Evolutionary conservation across 106 monocot genomes (phyloP).

Genomic region (Triglochin maritima): DNA sequence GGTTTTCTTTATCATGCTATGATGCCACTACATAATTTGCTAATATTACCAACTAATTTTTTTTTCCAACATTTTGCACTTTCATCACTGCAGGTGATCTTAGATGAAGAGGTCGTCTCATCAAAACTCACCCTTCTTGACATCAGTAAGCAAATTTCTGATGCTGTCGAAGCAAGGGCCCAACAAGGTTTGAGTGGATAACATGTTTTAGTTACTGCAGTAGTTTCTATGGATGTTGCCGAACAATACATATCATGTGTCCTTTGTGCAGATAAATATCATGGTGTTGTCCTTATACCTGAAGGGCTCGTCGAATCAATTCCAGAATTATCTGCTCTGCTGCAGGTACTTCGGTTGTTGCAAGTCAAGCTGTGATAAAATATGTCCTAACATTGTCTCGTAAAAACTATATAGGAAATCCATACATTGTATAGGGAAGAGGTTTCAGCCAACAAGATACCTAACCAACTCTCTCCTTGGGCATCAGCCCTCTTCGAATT

Average conservation of each 20-base stretch:
- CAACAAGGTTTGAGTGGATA: conserved; percentile 36
- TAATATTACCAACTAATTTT: not conserved
- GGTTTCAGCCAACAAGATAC: conserved; percentile 49
- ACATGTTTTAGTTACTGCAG: no score
- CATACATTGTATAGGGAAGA: conserved; percentile 67
- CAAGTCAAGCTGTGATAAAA: not conserved
- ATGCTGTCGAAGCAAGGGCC: conserved; percentile 83
- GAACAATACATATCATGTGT: not conserved
- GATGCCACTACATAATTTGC: no score
- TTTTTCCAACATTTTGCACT: not conserved
- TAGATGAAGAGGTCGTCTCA: conserved; percentile 77
- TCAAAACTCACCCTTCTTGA: conserved; percentile 88
- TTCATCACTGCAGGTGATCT: conserved; percentile 45
- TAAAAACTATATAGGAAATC: conserved; percentile 54
- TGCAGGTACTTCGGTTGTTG: conserved; percentile 41
- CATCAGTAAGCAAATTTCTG: conserved; percentile 72
- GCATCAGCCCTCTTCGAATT: conserved; percentile 91
- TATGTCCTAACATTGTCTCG: not conserved
- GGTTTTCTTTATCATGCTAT: not conserved
- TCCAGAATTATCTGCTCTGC: conserved; percentile 74
- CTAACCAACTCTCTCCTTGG: conserved; percentile 79
- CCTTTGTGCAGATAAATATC: conserved; percentile 49
- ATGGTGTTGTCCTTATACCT: conserved; percentile 78
- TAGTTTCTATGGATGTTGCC: no score
- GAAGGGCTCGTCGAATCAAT: conserved; percentile 88